phyloP scores from a whole-genome alignment of 2,329 filamentous ascomycete species.

The Fonsecaea pedrosoi region DNA sequence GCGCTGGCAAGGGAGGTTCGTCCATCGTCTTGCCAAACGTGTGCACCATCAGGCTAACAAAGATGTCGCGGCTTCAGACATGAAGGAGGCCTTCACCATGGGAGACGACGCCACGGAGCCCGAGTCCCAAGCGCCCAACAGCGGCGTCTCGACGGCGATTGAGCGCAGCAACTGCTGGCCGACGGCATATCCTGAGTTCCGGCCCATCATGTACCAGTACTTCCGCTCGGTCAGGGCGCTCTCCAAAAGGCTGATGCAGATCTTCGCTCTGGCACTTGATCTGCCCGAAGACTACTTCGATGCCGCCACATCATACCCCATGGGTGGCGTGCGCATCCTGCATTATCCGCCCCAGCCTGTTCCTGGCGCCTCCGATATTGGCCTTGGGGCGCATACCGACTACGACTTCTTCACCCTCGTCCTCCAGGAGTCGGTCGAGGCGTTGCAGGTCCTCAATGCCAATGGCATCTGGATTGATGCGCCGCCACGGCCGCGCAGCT shows the following conservation, averaged over 20 bases:
- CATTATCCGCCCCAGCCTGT: slow-evolving; percentile 53
- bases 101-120: slow-evolving; percentile 16
- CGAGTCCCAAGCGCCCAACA: slow-evolving; percentile 6
- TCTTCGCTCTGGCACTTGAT: slow-evolving; percentile 51
- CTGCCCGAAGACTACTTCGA: slow-evolving; percentile 42
- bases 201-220: slow-evolving; percentile 13
- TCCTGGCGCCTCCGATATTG: slow-evolving; percentile 34
- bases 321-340: slow-evolving; percentile 47
- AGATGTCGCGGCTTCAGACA: slow-evolving; percentile 1
- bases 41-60: slow-evolving; percentile 6
- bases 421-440: slow-evolving; percentile 61
- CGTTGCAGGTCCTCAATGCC: slow-evolving; percentile 56
- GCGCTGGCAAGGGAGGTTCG: slow-evolving; percentile 17
- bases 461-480: slow-evolving; percentile 53
- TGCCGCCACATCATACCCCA: slow-evolving; percentile 55
- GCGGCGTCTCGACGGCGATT: background rate
- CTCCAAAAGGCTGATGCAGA: slow-evolving; percentile 18
- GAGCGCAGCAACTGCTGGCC: slow-evolving; percentile 14
- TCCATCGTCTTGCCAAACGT: slow-evolving; percentile 7
- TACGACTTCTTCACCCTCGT: slow-evolving; percentile 56
- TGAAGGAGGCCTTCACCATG: slow-evolving; percentile 19
- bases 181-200: slow-evolving; percentile 13
- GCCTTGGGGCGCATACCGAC: slow-evolving; percentile 56
- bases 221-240: slow-evolving; percentile 10
- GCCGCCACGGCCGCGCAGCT: slow-evolving; percentile 49